Base-by-base conservation (phyloP, 129 eudicot species). In the Ambrosia artemisiifolia region DNA sequence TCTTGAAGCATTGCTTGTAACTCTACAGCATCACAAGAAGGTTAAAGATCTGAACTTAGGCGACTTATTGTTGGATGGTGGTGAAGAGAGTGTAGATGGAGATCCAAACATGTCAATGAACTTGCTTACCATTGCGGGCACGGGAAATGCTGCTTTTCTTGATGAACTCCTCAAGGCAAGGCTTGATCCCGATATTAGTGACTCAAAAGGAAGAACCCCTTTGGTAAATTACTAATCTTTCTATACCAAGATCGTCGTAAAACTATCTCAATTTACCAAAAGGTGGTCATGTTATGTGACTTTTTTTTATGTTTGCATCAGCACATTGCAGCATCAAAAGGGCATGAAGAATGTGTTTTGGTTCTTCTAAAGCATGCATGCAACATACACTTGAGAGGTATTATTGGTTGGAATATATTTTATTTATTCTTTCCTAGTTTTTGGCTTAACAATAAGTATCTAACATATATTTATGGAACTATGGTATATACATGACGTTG, bases 281-380 rank as follows among this genome's bases (percentile, higher is more conserved):
- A 40, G 10, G 44, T 6, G 44, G 44, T 40, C 3, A 44, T 32
- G 11, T 11, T 14, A 67, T 44, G 59, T 40, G 10, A 16, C 13
- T 12, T 63, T 28, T 11, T 48, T 17, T 76, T 40, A 10, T 56
- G 60, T n/a, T 59, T 60, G 72, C 48, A 47, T 72, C 88, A 92
- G 97, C 97, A 92, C 74, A 87, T 88, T 64, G 94, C 97, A 74
- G 96, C 96, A 67, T 79, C 89, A 40, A 92, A 75, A 76, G 97
- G 97, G 62, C 93, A 92, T 80, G 96, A 92, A 88, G 97, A 92
- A 53, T 88, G 97, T 71, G 97, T 92, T 28, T 61, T 88, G 70
- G 94, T 88, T 30, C 97, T 92, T 50, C 91, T 92, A 18, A 92
- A 85, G 65, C 96, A 92, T 76, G 94, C 87, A 6, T 92, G 97